These are phyloP conservation scores for Poa pratensis DNA, from an alignment of 176 grass and related monocot genomes.

Conservation along the genomic window DNA sequence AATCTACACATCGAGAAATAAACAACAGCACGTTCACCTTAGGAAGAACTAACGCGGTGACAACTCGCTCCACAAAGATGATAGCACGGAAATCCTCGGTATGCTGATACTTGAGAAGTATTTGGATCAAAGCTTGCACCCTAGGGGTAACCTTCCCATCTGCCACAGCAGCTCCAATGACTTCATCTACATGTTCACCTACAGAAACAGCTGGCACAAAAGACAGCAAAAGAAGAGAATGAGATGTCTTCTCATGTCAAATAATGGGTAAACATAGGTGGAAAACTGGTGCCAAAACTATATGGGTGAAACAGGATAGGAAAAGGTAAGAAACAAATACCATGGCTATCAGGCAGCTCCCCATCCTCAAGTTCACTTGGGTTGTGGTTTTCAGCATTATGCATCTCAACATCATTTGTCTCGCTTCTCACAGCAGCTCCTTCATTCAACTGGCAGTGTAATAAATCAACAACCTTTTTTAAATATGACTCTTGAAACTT, in stretches of 20 bases:
- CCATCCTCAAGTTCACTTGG: conserved; percentile 91
- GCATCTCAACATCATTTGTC: conserved; percentile 50
- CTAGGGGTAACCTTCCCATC: conserved; percentile 98
- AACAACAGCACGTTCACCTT: conserved; percentile 64
- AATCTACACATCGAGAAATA: conserved; percentile 1
- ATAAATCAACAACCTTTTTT: conserved; percentile 83
- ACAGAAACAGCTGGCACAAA: conserved; percentile 85
- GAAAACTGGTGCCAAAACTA: conserved; percentile 12
- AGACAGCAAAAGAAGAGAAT: conserved; percentile 27
- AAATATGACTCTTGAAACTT: conserved; percentile 98
- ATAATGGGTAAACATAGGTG: conserved; percentile 31
- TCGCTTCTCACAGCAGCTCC: conserved; percentile 67
- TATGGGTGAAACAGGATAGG: conserved; percentile 3
- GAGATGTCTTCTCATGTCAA: conserved; percentile 20
- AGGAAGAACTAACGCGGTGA: conserved; percentile 94
- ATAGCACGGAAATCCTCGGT: conserved; percentile 98
- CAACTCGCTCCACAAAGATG: conserved; percentile 98
- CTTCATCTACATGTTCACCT: conserved; percentile 97
- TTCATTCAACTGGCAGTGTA: conserved; percentile 89
- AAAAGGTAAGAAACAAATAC: conserved; percentile 50
- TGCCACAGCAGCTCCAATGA: conserved; percentile 91
- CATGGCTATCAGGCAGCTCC: conserved; percentile 92
- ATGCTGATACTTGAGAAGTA: conserved; percentile 97
- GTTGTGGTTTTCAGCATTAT: conserved; percentile 50
- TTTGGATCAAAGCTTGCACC: conserved; percentile 92